These are phyloP conservation scores for Talaromyces ruber DNA, from an alignment of 495 filamentous ascomycete genomes.

Conservation along the genomic window DNA sequence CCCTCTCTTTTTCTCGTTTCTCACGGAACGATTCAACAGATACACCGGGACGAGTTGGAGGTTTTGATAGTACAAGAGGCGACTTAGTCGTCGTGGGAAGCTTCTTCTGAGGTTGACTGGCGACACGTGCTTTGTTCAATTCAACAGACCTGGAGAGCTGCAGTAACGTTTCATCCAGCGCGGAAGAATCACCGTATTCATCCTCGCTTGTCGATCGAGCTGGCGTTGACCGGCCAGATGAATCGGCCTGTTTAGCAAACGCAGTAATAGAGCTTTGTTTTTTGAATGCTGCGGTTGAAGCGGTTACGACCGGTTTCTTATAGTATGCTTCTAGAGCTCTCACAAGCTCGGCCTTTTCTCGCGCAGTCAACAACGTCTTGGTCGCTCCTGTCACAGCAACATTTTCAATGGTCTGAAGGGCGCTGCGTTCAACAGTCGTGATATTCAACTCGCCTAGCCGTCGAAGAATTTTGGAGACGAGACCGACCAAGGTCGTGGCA, in stretches of 20 bases:
- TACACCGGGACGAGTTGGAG: constrained; percentile 28
- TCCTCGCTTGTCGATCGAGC: constrained; percentile 22
- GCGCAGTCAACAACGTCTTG: constrained; percentile 62
- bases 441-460: constrained; percentile 64
- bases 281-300: constrained; percentile 38
- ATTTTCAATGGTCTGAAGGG: constrained; percentile 52
- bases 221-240: constrained; percentile 23
- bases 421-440: constrained; percentile 48
- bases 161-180: constrained; percentile 33
- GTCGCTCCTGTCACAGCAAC: constrained; percentile 48
- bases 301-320: constrained; percentile 43
- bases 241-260: constrained; percentile 40
- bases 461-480: constrained; percentile 62
- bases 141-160: constrained; percentile 41
- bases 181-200: constrained; percentile 31
- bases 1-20: constrained; percentile 60
- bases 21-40: constrained; percentile 49
- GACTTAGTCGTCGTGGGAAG: constrained; percentile 26
- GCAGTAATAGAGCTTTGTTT: constrained; percentile 63
- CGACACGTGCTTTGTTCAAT: constrained; percentile 34
- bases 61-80: constrained; percentile 24
- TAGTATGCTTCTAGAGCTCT: constrained; percentile 71
- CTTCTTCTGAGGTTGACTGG: constrained; percentile 27
- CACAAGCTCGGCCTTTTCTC: constrained; percentile 75
- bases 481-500: constrained; percentile 59